A percentile compares a stretch with the other conserved stretches of the same genome.
phyloP scores from a whole-genome alignment of 805 yeast species.

The Metschnikowia proteae region DNA sequence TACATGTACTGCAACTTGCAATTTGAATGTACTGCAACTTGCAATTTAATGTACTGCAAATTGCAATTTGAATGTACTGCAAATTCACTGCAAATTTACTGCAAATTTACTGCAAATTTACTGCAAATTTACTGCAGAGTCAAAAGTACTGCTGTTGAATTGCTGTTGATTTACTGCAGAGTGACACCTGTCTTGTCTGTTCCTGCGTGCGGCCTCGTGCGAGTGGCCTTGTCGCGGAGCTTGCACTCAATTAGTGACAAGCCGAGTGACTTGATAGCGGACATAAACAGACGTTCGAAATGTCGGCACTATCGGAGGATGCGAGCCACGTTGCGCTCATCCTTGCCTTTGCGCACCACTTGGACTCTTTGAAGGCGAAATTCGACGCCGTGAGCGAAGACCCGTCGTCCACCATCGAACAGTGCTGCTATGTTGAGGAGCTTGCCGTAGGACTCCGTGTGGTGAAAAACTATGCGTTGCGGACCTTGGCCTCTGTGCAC shows the following conservation, averaged over 20 bases:
- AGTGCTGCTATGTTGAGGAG: constrained; percentile 21
- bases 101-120: too few species aligned
- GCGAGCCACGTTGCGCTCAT: constrained; percentile 22
- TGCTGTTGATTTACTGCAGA: too few species aligned
- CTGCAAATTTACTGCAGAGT: too few species aligned
- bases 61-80: too few species aligned
- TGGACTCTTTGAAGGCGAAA: constrained; percentile 15
- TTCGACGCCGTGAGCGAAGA: constrained; percentile 9
- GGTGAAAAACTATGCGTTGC: constrained; percentile 11
- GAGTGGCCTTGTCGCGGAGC: not conserved
- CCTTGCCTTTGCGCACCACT: constrained; percentile 23
- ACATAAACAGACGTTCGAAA: not conserved
- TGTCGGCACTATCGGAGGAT: constrained; percentile 1
- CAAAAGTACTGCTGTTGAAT: too few species aligned
- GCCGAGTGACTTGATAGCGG: too few species aligned
- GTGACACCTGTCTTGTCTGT: too few species aligned
- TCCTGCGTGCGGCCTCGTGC: not conserved
- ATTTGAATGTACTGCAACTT: too few species aligned
- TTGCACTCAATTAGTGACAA: too few species aligned
- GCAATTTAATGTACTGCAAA: too few species aligned
- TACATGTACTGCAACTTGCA: too few species aligned
- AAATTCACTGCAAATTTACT: too few species aligned
- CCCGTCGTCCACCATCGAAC: constrained; percentile 17
- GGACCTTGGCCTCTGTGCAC: constrained; percentile 11
- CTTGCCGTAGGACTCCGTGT: constrained; percentile 16